Percentiles rank a stretch among this genome's conserved stretches.
phyloP scores from a whole-genome alignment of 1,284 basidiomycete species.

The Papiliotrema nemorosa region DNA sequence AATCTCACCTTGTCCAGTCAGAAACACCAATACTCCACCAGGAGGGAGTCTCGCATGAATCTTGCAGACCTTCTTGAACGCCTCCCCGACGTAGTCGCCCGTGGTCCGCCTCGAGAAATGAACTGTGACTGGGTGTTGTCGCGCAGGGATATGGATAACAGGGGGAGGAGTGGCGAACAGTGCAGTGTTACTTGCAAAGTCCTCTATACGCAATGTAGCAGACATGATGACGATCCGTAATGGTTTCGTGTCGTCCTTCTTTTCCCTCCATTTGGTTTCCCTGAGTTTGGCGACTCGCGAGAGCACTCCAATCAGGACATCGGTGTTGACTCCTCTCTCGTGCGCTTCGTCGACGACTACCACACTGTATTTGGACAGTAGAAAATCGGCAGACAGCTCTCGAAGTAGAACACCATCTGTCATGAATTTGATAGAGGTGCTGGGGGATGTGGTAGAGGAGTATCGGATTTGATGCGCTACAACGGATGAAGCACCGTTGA shows the following conservation, averaged over 20 bases:
- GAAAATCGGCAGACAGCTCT: conserved; percentile 86
- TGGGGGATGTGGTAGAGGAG: conserved; percentile 82
- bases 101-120: conserved; percentile 87
- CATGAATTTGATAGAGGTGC: conserved; percentile 98
- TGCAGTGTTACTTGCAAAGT: conserved; percentile 82
- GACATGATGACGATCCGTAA: conserved; percentile 97
- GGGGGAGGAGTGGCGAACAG: conserved; percentile 84
- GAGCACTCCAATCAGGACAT: conserved; percentile 92
- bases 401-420: conserved; percentile 96
- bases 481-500: conserved; percentile 61
- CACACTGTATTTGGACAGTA: conserved; percentile 85
- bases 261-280: conserved; percentile 80
- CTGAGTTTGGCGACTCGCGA: conserved; percentile 85
- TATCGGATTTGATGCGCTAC: conserved; percentile 98
- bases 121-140: conserved; percentile 92
- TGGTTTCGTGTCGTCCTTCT: conserved; percentile 59
- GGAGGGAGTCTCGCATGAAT: conserved; percentile 68
- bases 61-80: conserved; percentile 82
- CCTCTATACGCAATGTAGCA: conserved; percentile 88
- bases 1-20: conserved; percentile 76
- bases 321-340: conserved; percentile 96
- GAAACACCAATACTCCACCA: conserved; percentile 69
- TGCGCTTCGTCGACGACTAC: conserved; percentile 98
- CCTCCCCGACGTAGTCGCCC: conserved; percentile 85
- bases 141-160: conserved; percentile 80